phyloP scores from a whole-genome alignment of 2,329 filamentous ascomycete species.

The Aspergillus quadrilineatus region DNA sequence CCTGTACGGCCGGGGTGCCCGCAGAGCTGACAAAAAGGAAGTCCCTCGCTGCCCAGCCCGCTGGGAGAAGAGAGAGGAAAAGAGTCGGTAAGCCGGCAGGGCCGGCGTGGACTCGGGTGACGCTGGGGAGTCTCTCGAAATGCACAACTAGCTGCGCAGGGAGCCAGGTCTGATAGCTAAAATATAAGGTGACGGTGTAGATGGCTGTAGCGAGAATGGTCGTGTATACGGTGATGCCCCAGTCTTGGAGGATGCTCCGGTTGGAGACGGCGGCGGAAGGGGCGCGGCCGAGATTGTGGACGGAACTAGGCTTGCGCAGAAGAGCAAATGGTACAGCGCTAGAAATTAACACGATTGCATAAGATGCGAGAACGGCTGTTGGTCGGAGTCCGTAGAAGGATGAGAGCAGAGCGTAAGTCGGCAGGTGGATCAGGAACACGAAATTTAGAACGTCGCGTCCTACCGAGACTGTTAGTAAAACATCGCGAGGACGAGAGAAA shows the following conservation, averaged over 20 bases:
- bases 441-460: constrained; percentile 67
- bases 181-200: constrained; percentile 71
- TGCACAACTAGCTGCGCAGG: constrained; percentile 70
- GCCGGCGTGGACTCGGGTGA: constrained; percentile 66
- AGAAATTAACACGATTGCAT: constrained; percentile 67
- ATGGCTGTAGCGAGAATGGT: constrained; percentile 68
- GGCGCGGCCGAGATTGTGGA: constrained; percentile 58
- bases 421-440: constrained; percentile 70
- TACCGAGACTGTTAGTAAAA: constrained; percentile 19
- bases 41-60: constrained; percentile 69
- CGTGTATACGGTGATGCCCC: constrained; percentile 62
- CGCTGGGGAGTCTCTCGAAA: constrained; percentile 69
- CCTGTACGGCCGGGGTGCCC: constrained; percentile 41
- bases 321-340: constrained; percentile 72
- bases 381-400: constrained; percentile 73
- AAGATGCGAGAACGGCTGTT: constrained; percentile 59
- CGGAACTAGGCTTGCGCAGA: constrained; percentile 65
- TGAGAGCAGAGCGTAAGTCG: constrained; percentile 70
- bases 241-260: constrained; percentile 64
- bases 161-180: constrained; percentile 68
- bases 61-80: constrained; percentile 59
- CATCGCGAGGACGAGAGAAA: background rate
- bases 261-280: constrained; percentile 53
- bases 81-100: constrained; percentile 51
- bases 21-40: constrained; percentile 69